These are phyloP conservation scores for Termitomyces sp. DNA, from an alignment of 768 basidiomycete genomes.

Conservation along the genomic window DNA sequence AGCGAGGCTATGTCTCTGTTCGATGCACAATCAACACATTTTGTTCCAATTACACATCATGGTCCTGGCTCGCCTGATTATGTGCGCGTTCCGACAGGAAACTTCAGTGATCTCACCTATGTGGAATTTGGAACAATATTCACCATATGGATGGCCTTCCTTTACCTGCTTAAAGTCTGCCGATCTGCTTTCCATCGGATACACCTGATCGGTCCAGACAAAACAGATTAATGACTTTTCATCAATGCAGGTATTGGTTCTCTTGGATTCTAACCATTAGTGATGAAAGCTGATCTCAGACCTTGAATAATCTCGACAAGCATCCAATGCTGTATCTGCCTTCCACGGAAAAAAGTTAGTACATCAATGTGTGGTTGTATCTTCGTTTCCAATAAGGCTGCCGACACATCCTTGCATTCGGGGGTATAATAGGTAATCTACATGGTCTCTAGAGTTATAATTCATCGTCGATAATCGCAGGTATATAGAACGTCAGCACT, in stretches of 20 bases:
- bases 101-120: constrained; percentile 27
- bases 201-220: neutral
- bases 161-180: constrained; percentile 30
- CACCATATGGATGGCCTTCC: constrained; percentile 35
- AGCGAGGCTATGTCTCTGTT: constrained; percentile 17
- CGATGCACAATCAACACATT: constrained; percentile 6
- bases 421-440: constrained; percentile 3
- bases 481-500: constrained; percentile 86
- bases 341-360: neutral
- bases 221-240: constrained; percentile 8
- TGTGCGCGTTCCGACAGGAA: constrained; percentile 37
- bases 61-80: constrained; percentile 6
- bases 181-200: constrained; percentile 18
- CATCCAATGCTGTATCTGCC: neutral
- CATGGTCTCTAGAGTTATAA: constrained; percentile 8
- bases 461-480: constrained; percentile 65
- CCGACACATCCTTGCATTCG: neutral
- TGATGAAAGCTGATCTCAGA: neutral
- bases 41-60: constrained; percentile 20
- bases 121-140: constrained; percentile 41
- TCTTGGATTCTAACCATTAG: too few species aligned
- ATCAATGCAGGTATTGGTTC: neutral
- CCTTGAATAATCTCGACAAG: neutral
- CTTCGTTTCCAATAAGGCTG: too few species aligned
- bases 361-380: neutral